Conservation (phyloP, 345 rosid species). For the Euphorbia lathyris region DNA sequence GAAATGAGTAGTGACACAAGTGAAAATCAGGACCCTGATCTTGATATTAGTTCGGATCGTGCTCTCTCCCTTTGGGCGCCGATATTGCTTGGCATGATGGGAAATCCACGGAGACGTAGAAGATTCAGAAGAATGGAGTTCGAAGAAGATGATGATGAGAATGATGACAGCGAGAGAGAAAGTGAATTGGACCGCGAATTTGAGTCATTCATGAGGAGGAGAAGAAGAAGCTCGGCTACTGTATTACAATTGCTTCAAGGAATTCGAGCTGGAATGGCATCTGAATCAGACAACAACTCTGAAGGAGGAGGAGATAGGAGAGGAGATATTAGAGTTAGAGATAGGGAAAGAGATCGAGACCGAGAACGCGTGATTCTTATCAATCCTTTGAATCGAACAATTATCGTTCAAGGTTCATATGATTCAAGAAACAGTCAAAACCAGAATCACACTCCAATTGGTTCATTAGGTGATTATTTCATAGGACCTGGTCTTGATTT, state of each 20-base stretch:
- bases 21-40: constrained; percentile 38
- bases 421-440: constrained; percentile 36
- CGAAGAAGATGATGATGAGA: constrained; percentile 45
- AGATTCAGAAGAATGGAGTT: constrained; percentile 52
- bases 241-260: constrained; percentile 76
- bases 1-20: constrained; percentile 34
- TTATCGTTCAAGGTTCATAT: constrained; percentile 53
- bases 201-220: constrained; percentile 56
- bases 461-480: constrained; percentile 75
- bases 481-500: constrained; percentile 74
- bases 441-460: constrained; percentile 40
- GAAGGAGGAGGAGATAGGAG: constrained; percentile 40
- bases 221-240: constrained; percentile 68
- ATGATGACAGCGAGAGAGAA: constrained; percentile 43
- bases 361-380: constrained; percentile 47
- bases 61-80: constrained; percentile 85
- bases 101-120: constrained; percentile 49
- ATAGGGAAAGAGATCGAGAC: constrained; percentile 41
- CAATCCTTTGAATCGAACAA: constrained; percentile 57
- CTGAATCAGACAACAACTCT: constrained; percentile 58
- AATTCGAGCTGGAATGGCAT: constrained; percentile 64
- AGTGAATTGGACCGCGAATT: constrained; percentile 59
- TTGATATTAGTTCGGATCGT: constrained; percentile 69
- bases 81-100: constrained; percentile 81
- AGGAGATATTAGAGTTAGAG: constrained; percentile 33